These are phyloP conservation scores for Paecilomyces niveus DNA, from an alignment of 2,329 filamentous ascomycete species.

Conservation along the genomic window DNA sequence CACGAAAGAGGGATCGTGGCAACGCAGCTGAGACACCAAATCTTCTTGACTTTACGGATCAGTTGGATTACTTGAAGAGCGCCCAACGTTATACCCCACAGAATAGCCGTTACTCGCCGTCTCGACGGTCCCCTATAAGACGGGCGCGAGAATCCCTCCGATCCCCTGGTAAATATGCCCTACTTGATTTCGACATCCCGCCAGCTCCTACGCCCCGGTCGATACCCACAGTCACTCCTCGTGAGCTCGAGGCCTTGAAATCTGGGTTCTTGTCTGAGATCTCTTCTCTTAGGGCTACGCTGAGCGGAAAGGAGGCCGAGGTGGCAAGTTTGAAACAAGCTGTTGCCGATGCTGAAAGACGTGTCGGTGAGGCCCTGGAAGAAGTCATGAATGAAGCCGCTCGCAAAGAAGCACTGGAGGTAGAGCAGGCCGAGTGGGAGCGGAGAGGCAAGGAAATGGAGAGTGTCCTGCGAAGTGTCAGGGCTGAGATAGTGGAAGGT, in stretches of 20 bases:
- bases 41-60: slow-evolving; percentile 83
- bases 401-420: slow-evolving; percentile 62
- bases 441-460: slow-evolving; percentile 81
- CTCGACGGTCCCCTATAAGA: slow-evolving; percentile 39
- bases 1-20: slow-evolving; percentile 41
- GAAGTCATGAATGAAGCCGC: slow-evolving; percentile 69
- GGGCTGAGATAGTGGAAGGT: slow-evolving; percentile 69
- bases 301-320: slow-evolving; percentile 90
- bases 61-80: slow-evolving; percentile 51
- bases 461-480: slow-evolving; percentile 67
- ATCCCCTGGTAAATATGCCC: slow-evolving; percentile 52
- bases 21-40: slow-evolving; percentile 59
- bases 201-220: slow-evolving; percentile 87
- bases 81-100: slow-evolving; percentile 40
- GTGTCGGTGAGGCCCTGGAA: slow-evolving; percentile 80
- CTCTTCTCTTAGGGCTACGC: slow-evolving; percentile 82
- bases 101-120: slow-evolving; percentile 29
- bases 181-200: slow-evolving; percentile 89
- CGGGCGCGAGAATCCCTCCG: slow-evolving; percentile 27
- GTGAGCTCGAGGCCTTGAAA: slow-evolving; percentile 88
- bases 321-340: slow-evolving; percentile 80
- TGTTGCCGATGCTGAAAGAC: slow-evolving; percentile 81
- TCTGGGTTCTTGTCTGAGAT: slow-evolving; percentile 88
- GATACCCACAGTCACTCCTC: slow-evolving; percentile 80
- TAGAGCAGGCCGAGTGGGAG: slow-evolving; percentile 78